These are phyloP conservation scores for Geopyxis carbonaria DNA, from an alignment of 495 filamentous ascomycete genomes.

Conservation along the genomic window DNA sequence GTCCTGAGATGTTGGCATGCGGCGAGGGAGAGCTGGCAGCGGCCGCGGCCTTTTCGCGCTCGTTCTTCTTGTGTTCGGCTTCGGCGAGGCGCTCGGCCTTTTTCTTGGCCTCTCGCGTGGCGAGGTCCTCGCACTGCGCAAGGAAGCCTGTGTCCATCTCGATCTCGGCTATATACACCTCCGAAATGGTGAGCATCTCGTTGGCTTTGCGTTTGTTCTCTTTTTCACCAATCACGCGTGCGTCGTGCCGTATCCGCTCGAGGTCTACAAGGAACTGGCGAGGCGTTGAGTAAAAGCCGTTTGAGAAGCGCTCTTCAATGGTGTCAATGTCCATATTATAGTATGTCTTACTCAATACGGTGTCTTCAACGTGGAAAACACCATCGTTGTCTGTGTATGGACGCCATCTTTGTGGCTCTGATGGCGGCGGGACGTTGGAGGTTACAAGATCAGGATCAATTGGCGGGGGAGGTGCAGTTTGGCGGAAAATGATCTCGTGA, in stretches of 20 bases:
- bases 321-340: constrained; percentile 89
- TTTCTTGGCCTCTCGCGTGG: constrained; percentile 54
- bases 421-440: constrained; percentile 36
- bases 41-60: constrained; percentile 7
- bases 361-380: constrained; percentile 13
- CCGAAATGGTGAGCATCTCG: constrained; percentile 77
- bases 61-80: constrained; percentile 16
- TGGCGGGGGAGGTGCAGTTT: constrained; percentile 47
- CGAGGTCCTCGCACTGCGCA: constrained; percentile 54
- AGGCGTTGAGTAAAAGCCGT: constrained; percentile 83
- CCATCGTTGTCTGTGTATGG: constrained; percentile 14
- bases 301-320: constrained; percentile 84
- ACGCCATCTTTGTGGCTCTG: constrained; percentile 7
- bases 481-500: constrained; percentile 51
- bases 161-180: constrained; percentile 67
- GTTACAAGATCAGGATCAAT: constrained; percentile 62
- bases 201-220: constrained; percentile 69
- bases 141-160: constrained; percentile 42
- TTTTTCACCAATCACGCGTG: constrained; percentile 53
- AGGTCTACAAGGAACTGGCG: constrained; percentile 78
- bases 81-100: constrained; percentile 43
- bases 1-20: too few species aligned
- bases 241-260: constrained; percentile 65
- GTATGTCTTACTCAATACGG: constrained; percentile 55
- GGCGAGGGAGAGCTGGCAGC: too few species aligned